Base-by-base conservation (phyloP, 371 early-diverging fungal genomes). In the Sporodiniella umbellata region DNA sequence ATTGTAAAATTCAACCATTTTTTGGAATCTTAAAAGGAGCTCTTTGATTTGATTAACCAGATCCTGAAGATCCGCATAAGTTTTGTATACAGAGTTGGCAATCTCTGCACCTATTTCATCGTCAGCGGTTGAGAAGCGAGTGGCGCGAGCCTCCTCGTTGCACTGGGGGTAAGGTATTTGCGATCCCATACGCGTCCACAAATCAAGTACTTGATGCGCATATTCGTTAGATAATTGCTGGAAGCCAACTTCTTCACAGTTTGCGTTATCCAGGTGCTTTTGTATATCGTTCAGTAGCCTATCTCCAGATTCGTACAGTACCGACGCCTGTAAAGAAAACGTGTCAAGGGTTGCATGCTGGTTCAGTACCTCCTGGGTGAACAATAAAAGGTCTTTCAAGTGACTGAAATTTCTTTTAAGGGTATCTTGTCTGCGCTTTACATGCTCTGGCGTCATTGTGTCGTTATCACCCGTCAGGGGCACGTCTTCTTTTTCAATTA, bases 391-490 rank as follows among this genome's bases (percentile, higher is more conserved):
- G 14, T 57, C 63, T 8, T 24, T 12, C 2, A 71, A 45, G 23
- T 68, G 53, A 3, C 39, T 15, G 8, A 53, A 56, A 47, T 42
- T 64, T 26, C 62, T 57, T 19, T 54, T 33, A 4, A 71, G 33
- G 4, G 45, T 51, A 31, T 64, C 60, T 19, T 71, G 72, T 24
- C 72, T 62, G 19, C 55, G 53, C 43, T 60, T 55, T 6, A 71
- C 53, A 47, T 62, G 66, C 21, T 58, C 55, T 1, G 65, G 60
- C 18, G 54, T 54, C 31, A 45, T 35, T 6, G 35, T 45, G 2
- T 22, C 31, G 22, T 45, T 24, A 14, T 54, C 42, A 15, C 33
- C 15, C 30, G 54, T 21, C 28, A 26, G 10, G 26, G 38, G 33
- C 24, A 18, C 30, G 19, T 49, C 47, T 21, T 31, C 15, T 23